A percentile compares a stretch with the other conserved stretches of the same genome.
phyloP scores from a whole-genome alignment of 345 rosid genomes.

The Salix arbutifolia region DNA sequence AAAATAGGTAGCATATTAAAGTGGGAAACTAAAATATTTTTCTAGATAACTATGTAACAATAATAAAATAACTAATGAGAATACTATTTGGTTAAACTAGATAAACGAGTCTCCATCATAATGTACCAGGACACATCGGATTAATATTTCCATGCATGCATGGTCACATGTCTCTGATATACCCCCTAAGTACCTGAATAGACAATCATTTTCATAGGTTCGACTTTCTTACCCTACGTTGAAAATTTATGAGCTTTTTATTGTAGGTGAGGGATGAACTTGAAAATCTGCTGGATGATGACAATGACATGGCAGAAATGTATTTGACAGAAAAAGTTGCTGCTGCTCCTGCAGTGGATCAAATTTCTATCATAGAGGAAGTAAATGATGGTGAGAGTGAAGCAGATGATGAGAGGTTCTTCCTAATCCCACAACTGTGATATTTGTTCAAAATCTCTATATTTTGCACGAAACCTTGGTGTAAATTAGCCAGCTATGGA shows the following conservation, averaged over 20 bases:
- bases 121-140: too few relatives aligned
- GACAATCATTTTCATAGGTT: background rate
- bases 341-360: constrained; percentile 22
- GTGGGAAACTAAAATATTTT: too few relatives aligned
- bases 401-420: constrained; percentile 35
- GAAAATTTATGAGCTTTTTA: background rate
- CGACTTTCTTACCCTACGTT: background rate
- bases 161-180: too few relatives aligned
- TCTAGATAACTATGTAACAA: too few relatives aligned
- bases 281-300: constrained; percentile 59
- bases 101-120: too few relatives aligned
- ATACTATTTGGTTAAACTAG: too few relatives aligned
- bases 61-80: too few relatives aligned
- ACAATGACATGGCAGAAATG: constrained; percentile 59
- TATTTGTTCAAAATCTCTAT: background rate
- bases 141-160: too few relatives aligned
- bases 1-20: too few relatives aligned
- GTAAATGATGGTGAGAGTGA: constrained; percentile 13
- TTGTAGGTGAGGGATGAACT: constrained; percentile 55
- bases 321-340: constrained; percentile 47
- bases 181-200: background rate
- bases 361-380: constrained; percentile 21
- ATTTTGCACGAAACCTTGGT: too few relatives aligned
- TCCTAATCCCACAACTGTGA: background rate
- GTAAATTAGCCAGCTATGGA: too few relatives aligned